A percentile compares a stretch with the other conserved stretches of the same genome.
phyloP scores from a whole-genome alignment of 2,329 filamentous ascomycete species.

The Nothophoma quercina region DNA sequence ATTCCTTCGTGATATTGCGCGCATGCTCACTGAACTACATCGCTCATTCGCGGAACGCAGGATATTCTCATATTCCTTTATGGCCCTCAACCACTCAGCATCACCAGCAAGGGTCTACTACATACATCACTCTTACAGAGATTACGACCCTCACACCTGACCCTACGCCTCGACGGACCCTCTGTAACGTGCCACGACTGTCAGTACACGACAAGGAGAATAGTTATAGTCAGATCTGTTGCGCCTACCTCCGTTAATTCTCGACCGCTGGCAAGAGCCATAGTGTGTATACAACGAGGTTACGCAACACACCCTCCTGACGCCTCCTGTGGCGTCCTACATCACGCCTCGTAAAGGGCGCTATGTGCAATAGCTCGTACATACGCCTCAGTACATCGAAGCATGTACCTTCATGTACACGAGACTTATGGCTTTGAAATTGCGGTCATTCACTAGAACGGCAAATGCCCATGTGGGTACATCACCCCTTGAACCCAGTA shows the following conservation, averaged over 20 bases:
- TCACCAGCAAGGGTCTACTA: not conserved
- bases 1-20: not conserved
- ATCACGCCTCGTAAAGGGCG: no score
- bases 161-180: not conserved
- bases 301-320: not conserved
- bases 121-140: not conserved
- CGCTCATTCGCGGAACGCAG: not conserved
- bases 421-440: not conserved
- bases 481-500: not conserved
- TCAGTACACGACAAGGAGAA: not conserved
- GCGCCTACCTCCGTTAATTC: conserved; percentile 3
- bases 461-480: not conserved
- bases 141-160: not conserved
- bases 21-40: not conserved
- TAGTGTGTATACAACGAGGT: not conserved
- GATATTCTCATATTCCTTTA: not conserved
- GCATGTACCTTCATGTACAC: not conserved
- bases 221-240: not conserved
- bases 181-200: conserved; percentile 2
- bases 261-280: not conserved
- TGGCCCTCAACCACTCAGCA: not conserved
- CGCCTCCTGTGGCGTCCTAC: no score
- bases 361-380: not conserved
- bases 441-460: not conserved
- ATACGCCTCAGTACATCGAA: not conserved